A percentile compares a stretch with the other conserved stretches of the same genome.
Evolutionary conservation across 108 stramenopile genomes (phyloP).

Genomic region (Aurantiochytrium sp.): DNA sequence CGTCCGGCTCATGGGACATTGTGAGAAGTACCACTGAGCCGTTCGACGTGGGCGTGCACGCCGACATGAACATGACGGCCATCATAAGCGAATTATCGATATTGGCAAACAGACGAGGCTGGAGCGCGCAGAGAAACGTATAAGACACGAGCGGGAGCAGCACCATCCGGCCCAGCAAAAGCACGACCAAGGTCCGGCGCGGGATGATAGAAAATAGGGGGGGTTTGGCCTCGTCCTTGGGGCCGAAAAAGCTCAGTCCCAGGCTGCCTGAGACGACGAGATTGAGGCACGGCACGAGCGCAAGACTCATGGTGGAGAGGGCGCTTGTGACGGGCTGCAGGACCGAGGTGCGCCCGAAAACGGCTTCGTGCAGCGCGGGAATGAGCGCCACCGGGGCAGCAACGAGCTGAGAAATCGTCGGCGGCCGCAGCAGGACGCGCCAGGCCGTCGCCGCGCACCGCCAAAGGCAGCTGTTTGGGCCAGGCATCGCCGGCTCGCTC

Average conservation of each 20-base stretch:
- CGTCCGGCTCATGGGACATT: not conserved
- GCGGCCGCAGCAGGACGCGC: not conserved
- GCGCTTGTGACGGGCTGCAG: not conserved
- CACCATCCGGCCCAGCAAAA: not conserved
- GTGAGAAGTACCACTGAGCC: not conserved
- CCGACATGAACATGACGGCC: conserved; percentile 1
- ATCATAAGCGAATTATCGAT: not conserved
- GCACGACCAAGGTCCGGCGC: not conserved
- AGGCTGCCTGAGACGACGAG: not conserved
- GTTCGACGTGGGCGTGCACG: not conserved
- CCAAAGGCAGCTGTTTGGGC: not conserved
- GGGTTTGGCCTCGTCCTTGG: not conserved
- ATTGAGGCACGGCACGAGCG: not conserved
- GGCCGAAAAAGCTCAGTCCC: not conserved
- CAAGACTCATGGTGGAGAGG: not conserved
- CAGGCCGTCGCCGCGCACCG: not conserved
- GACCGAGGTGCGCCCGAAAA: not conserved
- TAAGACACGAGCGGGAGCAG: not conserved
- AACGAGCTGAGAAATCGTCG: not conserved
- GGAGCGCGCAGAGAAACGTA: not conserved
- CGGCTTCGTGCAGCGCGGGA: not conserved
- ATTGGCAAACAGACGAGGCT: not conserved
- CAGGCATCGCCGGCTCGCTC: not conserved
- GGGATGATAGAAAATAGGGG: not conserved
- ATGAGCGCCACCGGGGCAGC: not conserved